Evolutionary conservation across 371 early-diverging fungal genomes (phyloP), one percentile per base, ranked within the genome.

Genomic region (Batkoa obscura): DNA sequence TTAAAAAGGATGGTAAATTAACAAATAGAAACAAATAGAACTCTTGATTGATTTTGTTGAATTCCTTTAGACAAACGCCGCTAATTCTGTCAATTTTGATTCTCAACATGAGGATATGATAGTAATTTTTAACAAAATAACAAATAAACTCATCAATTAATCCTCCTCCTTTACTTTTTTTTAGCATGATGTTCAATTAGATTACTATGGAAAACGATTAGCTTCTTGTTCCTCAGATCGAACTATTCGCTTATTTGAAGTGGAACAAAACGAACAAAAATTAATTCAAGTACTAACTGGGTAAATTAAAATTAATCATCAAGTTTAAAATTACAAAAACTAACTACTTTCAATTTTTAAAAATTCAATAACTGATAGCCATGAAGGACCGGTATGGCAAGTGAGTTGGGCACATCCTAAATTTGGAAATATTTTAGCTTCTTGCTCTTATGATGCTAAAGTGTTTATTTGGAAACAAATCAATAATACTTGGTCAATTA

Each of bases 381-480:
- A 97, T 64, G 84, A 88, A 53, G 96, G 95, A 10, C 98, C 98
- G 2, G 95, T 97, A n/a, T 97, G 98, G 98, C 93, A 93, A 68
- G 90, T 97, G n/a, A 73, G 91, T 10, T 97, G 98, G 98, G 94
- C 94, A 3, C 98, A 97, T 65, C 98, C 98, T 39, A 92, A 93
- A 68, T 95, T 86, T 66, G 95, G 95, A 50, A 83, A 76, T 59
- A 81, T 95, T 49, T 73, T 97, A 43, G 98, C 95, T 9, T 92
- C 94, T 12, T 93, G 94, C 69, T 88, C 92, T 30, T 94, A 94
- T 63, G 98, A 97, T 65, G 83, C 86, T 36, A 82, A 84, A 50
- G 94, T 94, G 35, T 76, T 89, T 63, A 85, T 97, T 52, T 97
- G 94, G 87, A 88, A 88, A 61, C 94, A 94, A 62, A 80, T 75